Percentiles rank a stretch among this genome's conserved stretches.
Conservation (phyloP, 331 rosid species). For the Quercus tomentella region DNA sequence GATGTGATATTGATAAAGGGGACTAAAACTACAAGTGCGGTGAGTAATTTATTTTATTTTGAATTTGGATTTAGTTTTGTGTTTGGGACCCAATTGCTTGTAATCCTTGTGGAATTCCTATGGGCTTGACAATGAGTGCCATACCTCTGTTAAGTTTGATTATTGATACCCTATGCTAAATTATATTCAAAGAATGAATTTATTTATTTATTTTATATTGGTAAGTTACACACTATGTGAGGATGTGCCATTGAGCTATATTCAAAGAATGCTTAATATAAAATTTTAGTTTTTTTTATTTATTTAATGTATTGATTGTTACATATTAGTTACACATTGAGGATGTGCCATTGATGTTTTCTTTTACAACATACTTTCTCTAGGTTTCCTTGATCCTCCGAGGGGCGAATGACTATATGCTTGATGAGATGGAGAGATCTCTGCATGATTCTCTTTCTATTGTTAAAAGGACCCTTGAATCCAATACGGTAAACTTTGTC, state of each 20-base stretch:
- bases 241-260: too few species aligned
- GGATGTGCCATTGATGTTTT: neutral
- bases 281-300: neutral
- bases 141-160: neutral
- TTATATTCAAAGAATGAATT: neutral
- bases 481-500: slow-evolving; percentile 62
- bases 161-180: neutral
- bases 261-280: neutral
- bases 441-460: slow-evolving; percentile 91
- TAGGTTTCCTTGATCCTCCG: slow-evolving; percentile 88
- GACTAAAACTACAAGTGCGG: slow-evolving; percentile 82
- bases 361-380: slow-evolving; percentile 14
- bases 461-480: slow-evolving; percentile 95
- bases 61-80: neutral
- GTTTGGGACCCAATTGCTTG: neutral
- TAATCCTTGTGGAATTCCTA: neutral
- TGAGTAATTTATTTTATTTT: slow-evolving; percentile 34
- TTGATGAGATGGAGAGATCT: slow-evolving; percentile 99
- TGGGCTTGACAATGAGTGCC: neutral
- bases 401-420: slow-evolving; percentile 99
- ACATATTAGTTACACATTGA: neutral
- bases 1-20: slow-evolving; percentile 90
- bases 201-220: neutral
- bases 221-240: too few species aligned
- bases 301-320: neutral